Percentiles rank a stretch among this genome's conserved stretches.
Evolutionary conservation across 148 eudicot genomes (phyloP).

Genomic region (Cornus florida): DNA sequence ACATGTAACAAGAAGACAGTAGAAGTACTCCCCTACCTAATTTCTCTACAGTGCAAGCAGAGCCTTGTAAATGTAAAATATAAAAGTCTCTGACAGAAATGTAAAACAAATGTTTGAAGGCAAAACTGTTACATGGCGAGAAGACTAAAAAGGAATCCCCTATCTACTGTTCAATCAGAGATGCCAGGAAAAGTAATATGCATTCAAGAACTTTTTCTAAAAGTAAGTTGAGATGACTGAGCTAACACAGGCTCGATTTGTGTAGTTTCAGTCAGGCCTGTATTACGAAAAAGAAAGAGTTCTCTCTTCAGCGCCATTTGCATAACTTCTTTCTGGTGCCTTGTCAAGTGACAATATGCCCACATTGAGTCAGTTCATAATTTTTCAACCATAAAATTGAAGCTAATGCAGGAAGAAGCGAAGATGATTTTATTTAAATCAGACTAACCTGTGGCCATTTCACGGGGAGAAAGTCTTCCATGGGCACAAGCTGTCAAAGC

Average conservation of each 20-base stretch:
- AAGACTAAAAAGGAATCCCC: not conserved
- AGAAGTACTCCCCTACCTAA: not conserved
- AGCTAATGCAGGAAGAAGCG: not conserved
- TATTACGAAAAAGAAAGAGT: not conserved
- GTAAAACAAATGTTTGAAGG: not conserved
- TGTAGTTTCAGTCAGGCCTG: not conserved
- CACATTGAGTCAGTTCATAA: not conserved
- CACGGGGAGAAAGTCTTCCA: conserved; percentile 88
- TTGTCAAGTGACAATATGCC: not conserved
- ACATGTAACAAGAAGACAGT: not conserved
- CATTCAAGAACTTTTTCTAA: not conserved
- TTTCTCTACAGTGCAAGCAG: not conserved
- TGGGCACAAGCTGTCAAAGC: conserved; percentile 88
- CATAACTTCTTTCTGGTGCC: not conserved
- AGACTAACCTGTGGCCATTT: conserved; percentile 87
- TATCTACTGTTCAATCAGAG: not conserved
- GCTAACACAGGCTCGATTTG: not conserved
- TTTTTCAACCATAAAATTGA: not conserved
- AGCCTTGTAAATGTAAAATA: no score
- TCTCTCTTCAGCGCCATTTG: not conserved
- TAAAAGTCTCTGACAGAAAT: not conserved
- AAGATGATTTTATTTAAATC: conserved; percentile 4
- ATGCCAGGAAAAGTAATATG: not conserved
- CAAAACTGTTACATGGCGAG: not conserved
- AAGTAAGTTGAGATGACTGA: not conserved